Percentiles rank a stretch among this genome's conserved stretches.
Evolutionary conservation across 2,329 filamentous ascomycete genomes (phyloP).

Genomic region (Nigrospora osmanthi): DNA sequence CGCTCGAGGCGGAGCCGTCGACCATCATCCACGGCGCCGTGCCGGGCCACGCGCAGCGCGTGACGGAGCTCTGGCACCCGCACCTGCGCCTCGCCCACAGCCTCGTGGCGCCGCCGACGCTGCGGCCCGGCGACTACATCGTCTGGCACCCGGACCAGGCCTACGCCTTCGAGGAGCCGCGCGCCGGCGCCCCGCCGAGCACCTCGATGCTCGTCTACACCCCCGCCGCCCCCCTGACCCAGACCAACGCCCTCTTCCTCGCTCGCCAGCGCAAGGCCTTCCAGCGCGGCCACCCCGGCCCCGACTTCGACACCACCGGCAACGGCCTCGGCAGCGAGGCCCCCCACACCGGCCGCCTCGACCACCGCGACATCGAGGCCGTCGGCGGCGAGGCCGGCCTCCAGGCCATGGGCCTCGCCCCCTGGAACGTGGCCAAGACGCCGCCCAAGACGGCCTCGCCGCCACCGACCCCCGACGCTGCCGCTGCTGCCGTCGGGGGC

Average conservation of each 20-base stretch:
- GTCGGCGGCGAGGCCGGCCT: slow-evolving; percentile 42
- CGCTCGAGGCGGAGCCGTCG: slow-evolving; percentile 38
- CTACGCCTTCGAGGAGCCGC: slow-evolving; percentile 37
- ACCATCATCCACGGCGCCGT: slow-evolving; percentile 52
- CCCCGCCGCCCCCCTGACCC: slow-evolving; percentile 46
- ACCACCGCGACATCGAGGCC: slow-evolving; percentile 42
- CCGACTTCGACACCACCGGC: slow-evolving; percentile 48
- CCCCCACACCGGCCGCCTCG: slow-evolving; percentile 37
- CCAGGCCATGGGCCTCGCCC: slow-evolving; percentile 50
- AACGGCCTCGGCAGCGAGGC: slow-evolving; percentile 43
- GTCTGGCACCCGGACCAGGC: slow-evolving; percentile 51
- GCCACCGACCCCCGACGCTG: slow-evolving; percentile 5
- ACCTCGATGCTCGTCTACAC: slow-evolving; percentile 46
- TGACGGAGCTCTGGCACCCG: slow-evolving; percentile 51
- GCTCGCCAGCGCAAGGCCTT: slow-evolving; percentile 51
- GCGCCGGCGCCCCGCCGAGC: slow-evolving; percentile 7
- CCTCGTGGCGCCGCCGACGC: slow-evolving; percentile 45
- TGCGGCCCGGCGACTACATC: slow-evolving; percentile 49
- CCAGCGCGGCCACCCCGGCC: slow-evolving; percentile 42
- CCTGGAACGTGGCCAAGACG: slow-evolving; percentile 35
- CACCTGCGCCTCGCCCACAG: slow-evolving; percentile 44
- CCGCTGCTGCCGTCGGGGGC: slow-evolving; percentile 1
- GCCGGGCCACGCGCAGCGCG: slow-evolving; percentile 48
- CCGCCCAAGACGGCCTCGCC: slow-evolving; percentile 10
- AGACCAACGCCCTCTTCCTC: slow-evolving; percentile 49